Conservation (phyloP, 768 basidiomycete genomes). For the Chlorophyllum brunneum region DNA sequence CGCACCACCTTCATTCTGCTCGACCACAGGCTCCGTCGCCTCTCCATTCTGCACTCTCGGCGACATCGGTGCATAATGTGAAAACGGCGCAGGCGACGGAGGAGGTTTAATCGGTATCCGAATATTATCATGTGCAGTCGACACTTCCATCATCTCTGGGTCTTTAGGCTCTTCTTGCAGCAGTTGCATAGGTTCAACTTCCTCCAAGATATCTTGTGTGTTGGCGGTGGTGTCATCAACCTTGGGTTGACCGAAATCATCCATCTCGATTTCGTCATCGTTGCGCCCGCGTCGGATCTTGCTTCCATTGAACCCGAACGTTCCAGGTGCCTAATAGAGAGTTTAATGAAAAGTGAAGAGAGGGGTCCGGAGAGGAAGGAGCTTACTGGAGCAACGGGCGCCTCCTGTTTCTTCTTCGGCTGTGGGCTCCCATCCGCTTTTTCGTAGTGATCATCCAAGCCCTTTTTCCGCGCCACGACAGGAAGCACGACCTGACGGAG, state of each 20-base stretch:
- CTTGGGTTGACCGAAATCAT: conserved; percentile 55
- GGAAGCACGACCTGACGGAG: conserved; percentile 69
- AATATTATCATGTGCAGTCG: conserved; percentile 25
- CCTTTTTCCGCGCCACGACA: conserved; percentile 80
- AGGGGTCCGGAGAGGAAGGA: conserved; percentile 14
- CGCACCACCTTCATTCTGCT: conserved; percentile 45
- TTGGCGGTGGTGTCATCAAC: not conserved
- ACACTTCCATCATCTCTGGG: conserved; percentile 18
- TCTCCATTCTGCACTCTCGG: too few species aligned
- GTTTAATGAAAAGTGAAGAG: conserved; percentile 2
- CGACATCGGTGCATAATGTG: conserved; percentile 62
- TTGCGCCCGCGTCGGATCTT: conserved; percentile 58
- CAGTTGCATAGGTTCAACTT: not conserved
- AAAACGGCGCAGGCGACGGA: conserved; percentile 59
- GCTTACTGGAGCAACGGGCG: conserved; percentile 55
- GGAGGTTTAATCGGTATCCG: conserved; percentile 33
- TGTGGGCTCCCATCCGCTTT: conserved; percentile 66
- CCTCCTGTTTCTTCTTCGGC: conserved; percentile 37
- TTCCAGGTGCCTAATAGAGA: conserved; percentile 69
- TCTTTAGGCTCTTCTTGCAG: conserved; percentile 17
- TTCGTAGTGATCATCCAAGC: conserved; percentile 67
- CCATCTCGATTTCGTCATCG: conserved; percentile 51
- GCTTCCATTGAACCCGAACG: conserved; percentile 72
- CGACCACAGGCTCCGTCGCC: conserved; percentile 31
- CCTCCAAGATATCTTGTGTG: not conserved